Evolutionary conservation across 257 asterid species (phyloP).

Genomic region (Solanum gracilifrons): DNA sequence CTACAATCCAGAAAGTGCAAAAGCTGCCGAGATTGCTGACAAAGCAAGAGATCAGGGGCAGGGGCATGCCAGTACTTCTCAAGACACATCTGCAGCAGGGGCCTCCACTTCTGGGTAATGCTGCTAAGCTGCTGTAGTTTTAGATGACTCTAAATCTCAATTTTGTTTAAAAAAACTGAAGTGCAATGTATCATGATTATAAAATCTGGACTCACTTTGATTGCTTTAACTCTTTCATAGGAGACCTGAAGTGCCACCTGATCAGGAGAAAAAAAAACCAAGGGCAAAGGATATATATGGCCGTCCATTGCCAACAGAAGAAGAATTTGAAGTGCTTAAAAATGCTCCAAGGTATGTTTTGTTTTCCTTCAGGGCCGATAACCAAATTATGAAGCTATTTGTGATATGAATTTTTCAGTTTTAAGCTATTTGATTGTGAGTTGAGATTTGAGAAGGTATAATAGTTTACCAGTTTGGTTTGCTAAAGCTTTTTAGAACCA

Average conservation of each 20-base stretch:
- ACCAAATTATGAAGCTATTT: not conserved
- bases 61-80: constrained; percentile 14
- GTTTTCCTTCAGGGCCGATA: not conserved
- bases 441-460: not conserved
- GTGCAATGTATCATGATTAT: not conserved
- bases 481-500: not conserved
- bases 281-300: constrained; percentile 88
- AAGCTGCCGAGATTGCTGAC: constrained; percentile 82
- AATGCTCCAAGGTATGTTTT: constrained; percentile 79
- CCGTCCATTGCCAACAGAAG: constrained; percentile 87
- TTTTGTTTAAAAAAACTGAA: not conserved
- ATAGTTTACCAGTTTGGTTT: not conserved
- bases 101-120: constrained; percentile 51
- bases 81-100: constrained; percentile 27
- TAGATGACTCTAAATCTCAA: not conserved
- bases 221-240: constrained; percentile 22
- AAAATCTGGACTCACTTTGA: not conserved
- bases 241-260: constrained; percentile 33
- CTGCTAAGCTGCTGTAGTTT: not conserved
- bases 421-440: not conserved
- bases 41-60: constrained; percentile 38
- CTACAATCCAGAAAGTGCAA: constrained; percentile 93
- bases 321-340: constrained; percentile 90
- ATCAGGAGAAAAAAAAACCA: constrained; percentile 59
- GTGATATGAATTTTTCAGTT: not conserved